Evolutionary conservation across 257 asterid genomes (phyloP).

Genomic region (Nicotiana obtusifolia): DNA sequence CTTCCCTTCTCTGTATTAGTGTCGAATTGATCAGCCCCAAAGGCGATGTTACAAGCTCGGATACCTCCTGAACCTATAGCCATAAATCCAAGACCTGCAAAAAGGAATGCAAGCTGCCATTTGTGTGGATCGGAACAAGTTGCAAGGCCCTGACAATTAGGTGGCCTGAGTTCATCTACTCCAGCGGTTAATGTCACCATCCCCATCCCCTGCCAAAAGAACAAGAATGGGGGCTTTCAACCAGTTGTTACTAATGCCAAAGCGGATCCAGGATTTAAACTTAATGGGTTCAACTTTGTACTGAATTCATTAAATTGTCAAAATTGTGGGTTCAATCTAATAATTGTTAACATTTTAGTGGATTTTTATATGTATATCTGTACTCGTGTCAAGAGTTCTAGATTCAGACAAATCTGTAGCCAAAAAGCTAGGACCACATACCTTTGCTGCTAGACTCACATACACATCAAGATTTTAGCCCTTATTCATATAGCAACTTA

Average conservation of each 20-base stretch:
- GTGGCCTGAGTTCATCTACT: conserved; percentile 47
- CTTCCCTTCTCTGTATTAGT: conserved; percentile 57
- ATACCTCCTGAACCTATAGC: conserved; percentile 76
- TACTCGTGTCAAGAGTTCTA: too few relatives aligned
- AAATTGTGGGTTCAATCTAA: not conserved
- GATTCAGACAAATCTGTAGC: too few relatives aligned
- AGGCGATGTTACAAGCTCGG: conserved; percentile 83
- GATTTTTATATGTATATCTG: too few relatives aligned
- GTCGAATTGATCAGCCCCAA: conserved; percentile 89
- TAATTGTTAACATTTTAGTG: too few relatives aligned
- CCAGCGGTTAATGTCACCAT: conserved; percentile 55
- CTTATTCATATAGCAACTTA: not conserved
- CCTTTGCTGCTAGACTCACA: not conserved
- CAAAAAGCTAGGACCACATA: not conserved
- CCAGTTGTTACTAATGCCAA: too few relatives aligned
- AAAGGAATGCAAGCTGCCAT: conserved; percentile 59
- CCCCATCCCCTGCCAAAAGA: conserved; percentile 49
- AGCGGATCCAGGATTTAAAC: too few relatives aligned
- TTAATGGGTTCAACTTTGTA: too few relatives aligned
- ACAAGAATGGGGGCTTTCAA: not conserved
- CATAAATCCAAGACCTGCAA: conserved; percentile 45
- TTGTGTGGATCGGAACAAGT: conserved; percentile 42
- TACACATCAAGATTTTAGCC: not conserved
- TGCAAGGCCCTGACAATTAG: conserved; percentile 26
- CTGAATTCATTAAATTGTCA: too few relatives aligned